A percentile compares a stretch with the other conserved stretches of the same genome.
Evolutionary conservation across 2,329 filamentous ascomycete genomes (phyloP).

Genomic region (Ascochyta clinopodiicola): DNA sequence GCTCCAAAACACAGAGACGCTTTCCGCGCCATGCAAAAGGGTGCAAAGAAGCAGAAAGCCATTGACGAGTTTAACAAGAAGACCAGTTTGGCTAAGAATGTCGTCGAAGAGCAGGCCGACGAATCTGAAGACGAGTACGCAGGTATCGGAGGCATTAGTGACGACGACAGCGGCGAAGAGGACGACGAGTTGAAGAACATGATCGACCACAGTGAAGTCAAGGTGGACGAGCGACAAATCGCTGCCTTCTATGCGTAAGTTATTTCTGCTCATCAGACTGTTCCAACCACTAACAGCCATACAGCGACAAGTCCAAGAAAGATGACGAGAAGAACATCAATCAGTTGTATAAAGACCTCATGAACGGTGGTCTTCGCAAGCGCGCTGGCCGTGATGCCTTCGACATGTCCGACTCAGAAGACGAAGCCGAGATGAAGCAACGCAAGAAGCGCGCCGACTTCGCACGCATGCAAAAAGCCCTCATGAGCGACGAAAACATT

Average conservation of each 20-base stretch:
- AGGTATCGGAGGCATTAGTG: conserved; percentile 86
- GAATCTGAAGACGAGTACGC: conserved; percentile 99
- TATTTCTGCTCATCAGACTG: background rate
- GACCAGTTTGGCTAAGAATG: conserved; percentile 80
- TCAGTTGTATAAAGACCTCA: conserved; percentile 91
- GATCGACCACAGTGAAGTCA: conserved; percentile 81
- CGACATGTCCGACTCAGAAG: conserved; percentile 88
- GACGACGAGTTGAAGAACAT: conserved; percentile 80
- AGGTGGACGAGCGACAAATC: conserved; percentile 79
- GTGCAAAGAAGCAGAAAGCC: conserved; percentile 60
- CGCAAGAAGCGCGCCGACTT: conserved; percentile 87
- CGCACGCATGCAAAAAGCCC: conserved; percentile 86
- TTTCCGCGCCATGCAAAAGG: conserved; percentile 75
- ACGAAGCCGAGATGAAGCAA: conserved; percentile 77
- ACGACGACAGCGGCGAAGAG: conserved; percentile 81
- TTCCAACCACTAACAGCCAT: conserved; percentile 26
- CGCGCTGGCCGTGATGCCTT: conserved; percentile 70
- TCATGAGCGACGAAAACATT: conserved; percentile 87
- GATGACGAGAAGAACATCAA: conserved; percentile 87
- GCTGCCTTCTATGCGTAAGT: conserved; percentile 90
- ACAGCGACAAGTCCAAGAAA: conserved; percentile 77
- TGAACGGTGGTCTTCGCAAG: conserved; percentile 82
- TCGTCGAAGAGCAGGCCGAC: conserved; percentile 92
- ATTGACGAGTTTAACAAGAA: conserved; percentile 75
- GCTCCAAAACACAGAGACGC: conserved; percentile 57